A percentile compares a stretch with the other conserved stretches of the same genome.
Conservation (phyloP, 2,329 filamentous ascomycete genomes). For the Metarhizium album region DNA sequence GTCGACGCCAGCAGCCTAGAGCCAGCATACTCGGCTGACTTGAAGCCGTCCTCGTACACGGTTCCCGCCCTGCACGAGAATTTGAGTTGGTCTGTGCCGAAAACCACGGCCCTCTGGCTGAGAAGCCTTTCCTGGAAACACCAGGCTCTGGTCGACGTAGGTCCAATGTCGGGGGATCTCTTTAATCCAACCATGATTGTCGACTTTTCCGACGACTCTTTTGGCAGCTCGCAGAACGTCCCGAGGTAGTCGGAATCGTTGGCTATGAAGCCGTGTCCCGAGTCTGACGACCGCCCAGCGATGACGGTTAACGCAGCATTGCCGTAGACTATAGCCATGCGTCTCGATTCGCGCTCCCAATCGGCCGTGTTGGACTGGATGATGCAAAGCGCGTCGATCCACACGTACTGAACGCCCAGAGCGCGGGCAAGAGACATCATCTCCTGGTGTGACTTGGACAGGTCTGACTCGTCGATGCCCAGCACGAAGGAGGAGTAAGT, state of each 20-base stretch:
- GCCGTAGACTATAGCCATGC: constrained; percentile 7
- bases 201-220: neutral
- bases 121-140: neutral
- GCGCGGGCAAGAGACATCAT: neutral
- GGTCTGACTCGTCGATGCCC: neutral
- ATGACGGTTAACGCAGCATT: neutral
- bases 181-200: neutral
- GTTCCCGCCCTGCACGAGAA: neutral
- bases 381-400: constrained; percentile 18
- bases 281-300: neutral
- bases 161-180: neutral
- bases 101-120: neutral
- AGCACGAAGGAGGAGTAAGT: neutral
- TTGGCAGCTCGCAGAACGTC: neutral
- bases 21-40: neutral
- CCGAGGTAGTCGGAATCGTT: neutral
- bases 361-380: constrained; percentile 12
- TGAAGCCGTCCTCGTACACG: neutral
- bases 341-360: constrained; percentile 12
- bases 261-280: neutral
- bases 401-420: neutral
- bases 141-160: neutral
- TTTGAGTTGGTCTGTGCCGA: neutral
- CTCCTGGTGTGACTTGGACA: neutral
- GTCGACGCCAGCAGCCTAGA: neutral